Conservation (phyloP, 2,329 filamentous ascomycete genomes). For the Alternaria incomplexa region DNA sequence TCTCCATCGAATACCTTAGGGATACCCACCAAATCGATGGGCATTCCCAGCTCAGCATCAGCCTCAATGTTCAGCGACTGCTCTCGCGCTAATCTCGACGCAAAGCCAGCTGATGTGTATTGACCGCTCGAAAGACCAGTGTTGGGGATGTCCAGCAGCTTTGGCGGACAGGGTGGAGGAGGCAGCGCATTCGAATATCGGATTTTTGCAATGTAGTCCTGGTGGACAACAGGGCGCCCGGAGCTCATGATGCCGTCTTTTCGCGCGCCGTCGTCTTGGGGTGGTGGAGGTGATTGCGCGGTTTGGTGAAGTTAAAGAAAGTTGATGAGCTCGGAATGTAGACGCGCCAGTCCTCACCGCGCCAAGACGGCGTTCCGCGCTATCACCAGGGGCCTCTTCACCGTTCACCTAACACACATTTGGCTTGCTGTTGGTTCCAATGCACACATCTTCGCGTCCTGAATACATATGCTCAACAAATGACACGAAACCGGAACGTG, state of each 20-base stretch:
- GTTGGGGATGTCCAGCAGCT: conserved; percentile 95
- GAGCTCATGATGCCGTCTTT: conserved; percentile 31
- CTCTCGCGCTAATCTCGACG: conserved; percentile 84
- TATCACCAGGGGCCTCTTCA: conserved; percentile 3
- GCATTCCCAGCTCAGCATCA: conserved; percentile 97
- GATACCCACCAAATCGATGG: conserved; percentile 91
- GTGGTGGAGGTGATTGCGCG: conserved; percentile 17
- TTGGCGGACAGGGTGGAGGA: conserved; percentile 90
- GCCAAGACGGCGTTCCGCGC: conserved; percentile 22
- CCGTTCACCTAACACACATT: background rate
- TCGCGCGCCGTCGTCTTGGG: background rate
- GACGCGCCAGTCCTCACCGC: conserved; percentile 29
- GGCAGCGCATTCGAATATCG: conserved; percentile 95
- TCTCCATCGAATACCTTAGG: conserved; percentile 94
- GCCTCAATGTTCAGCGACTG: conserved; percentile 96
- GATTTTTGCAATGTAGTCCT: conserved; percentile 96
- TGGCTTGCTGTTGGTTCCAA: too few relatives aligned
- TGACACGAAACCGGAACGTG: background rate
- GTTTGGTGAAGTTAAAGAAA: conserved; percentile 28
- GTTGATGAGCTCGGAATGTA: conserved; percentile 28
- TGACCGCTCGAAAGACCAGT: conserved; percentile 84
- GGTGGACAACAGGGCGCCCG: conserved; percentile 64
- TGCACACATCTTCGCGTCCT: too few relatives aligned
- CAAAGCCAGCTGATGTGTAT: conserved; percentile 90
- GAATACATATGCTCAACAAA: background rate